These are phyloP conservation scores for Drechmeria coniospora DNA, from an alignment of 2,329 filamentous ascomycete species.

Conservation along the genomic window DNA sequence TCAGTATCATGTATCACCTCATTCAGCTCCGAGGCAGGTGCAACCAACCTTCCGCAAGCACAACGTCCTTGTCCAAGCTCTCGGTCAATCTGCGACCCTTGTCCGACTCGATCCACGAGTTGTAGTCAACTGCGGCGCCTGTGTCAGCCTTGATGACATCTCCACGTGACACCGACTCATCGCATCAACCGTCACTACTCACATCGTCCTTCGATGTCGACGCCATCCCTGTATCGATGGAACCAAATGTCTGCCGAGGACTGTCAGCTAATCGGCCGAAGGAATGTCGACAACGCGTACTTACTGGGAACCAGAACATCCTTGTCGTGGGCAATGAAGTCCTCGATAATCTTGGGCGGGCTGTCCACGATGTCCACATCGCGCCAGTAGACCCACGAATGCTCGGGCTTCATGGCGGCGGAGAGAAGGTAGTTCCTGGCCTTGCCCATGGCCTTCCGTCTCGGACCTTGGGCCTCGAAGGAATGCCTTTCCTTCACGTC, in stretches of 20 bases:
- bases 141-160: conserved; percentile 4
- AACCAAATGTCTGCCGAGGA: conserved; percentile 81
- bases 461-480: conserved; percentile 75
- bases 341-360: conserved; percentile 74
- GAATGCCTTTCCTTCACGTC: conserved; percentile 69
- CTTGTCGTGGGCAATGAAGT: conserved; percentile 85
- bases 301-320: conserved; percentile 91
- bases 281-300: conserved; percentile 20
- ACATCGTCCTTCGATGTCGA: conserved; percentile 92
- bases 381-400: conserved; percentile 98
- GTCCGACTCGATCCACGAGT: conserved; percentile 93
- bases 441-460: conserved; percentile 76
- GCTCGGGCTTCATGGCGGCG: conserved; percentile 74
- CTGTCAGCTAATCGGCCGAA: conserved; percentile 9
- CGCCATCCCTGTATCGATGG: conserved; percentile 66
- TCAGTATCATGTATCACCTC: conserved; percentile 8
- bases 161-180: too few relatives aligned
- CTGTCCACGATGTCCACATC: conserved; percentile 94
- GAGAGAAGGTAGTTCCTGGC: conserved; percentile 86
- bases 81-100: conserved; percentile 63
- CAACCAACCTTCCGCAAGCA: conserved; percentile 71
- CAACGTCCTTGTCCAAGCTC: conserved; percentile 59
- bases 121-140: conserved; percentile 66
- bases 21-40: background rate
- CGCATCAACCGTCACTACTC: too few relatives aligned